These are phyloP conservation scores for Moesziomyces aphidis DNA, from an alignment of 1,284 basidiomycete genomes.

Conservation along the genomic window DNA sequence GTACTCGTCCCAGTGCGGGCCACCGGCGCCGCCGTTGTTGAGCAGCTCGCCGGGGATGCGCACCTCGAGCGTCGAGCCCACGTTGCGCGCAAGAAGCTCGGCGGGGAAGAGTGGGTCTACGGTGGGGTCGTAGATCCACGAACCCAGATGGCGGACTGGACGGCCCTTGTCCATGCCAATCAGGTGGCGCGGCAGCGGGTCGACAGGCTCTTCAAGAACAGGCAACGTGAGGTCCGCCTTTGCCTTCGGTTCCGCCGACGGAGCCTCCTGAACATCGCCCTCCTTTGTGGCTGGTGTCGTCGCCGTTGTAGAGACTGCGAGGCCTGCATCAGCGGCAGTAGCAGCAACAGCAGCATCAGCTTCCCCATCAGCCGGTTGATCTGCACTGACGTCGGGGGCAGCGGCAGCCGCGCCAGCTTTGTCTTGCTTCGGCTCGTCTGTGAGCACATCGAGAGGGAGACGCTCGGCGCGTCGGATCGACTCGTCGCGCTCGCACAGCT, in stretches of 20 bases:
- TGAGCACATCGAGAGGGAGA: constrained; percentile 24
- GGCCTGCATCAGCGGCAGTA: neutral
- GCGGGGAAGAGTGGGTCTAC: constrained; percentile 59
- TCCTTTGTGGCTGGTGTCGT: neutral
- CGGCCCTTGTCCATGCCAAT: constrained; percentile 62
- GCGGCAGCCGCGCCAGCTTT: constrained; percentile 8
- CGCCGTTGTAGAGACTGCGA: neutral
- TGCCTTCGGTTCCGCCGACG: neutral
- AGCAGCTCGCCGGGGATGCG: constrained; percentile 60
- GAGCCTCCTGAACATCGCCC: neutral
- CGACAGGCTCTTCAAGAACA: constrained; percentile 21
- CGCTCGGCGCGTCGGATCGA: constrained; percentile 34
- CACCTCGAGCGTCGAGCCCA: constrained; percentile 65
- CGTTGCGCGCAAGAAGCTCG: constrained; percentile 61
- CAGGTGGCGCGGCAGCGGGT: constrained; percentile 45
- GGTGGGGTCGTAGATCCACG: constrained; percentile 60
- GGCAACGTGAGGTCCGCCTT: constrained; percentile 5
- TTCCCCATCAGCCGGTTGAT: constrained; percentile 1
- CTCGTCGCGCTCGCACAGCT: constrained; percentile 60
- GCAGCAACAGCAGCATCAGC: neutral
- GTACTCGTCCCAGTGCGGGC: constrained; percentile 38
- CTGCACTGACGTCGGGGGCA: neutral
- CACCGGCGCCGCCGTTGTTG: constrained; percentile 21
- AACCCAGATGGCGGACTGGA: constrained; percentile 60
- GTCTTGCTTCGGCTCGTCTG: constrained; percentile 27